Base-by-base conservation (phyloP, 768 basidiomycete species). In the Flagelloscypha sp. region DNA sequence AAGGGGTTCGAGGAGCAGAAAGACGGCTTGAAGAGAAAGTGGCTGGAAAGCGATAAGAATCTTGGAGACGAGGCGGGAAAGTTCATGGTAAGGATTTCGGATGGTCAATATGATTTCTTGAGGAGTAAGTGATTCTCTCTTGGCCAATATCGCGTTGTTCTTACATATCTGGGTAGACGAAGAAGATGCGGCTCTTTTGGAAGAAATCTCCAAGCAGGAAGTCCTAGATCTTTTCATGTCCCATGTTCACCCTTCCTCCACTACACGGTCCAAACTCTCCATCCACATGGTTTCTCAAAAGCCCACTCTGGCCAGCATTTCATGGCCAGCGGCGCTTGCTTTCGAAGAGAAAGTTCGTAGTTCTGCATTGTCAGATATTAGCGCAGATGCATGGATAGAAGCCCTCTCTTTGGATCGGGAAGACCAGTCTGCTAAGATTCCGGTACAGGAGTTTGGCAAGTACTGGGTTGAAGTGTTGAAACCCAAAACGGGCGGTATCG, bases 1-100 rank as follows among this genome's bases (percentile, higher is more conserved):
- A 79, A 68, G 18, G 79, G 84, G 46, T 92, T 97, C 49, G 59
- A 67, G 15, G 78, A 83, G 47, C 88, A 97, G 52, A 84, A 81
- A 57, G 61, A 55, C 27, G 75, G 85, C 15, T 56, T 98, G 41
- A 75, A 84, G 54, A 77, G 77, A 52, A 82, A 79, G 48, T 86
- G 85, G 79, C 61, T 76, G 39, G 92, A 98, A 53, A 81, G 75
- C 23, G 67, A 79, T 48, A 97, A 98, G 70, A 97, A 95, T 54
- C 57, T 98, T 32, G 63, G 63, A 6, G 85, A 94, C 50, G 95
- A 99, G 61, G 62, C 68, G 3, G 58, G 61, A n/a, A 64, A 68
- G 42, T 87, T 79, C 50, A 79, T 82, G 65, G 46, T 50, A 12
- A 75, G 85, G 33, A 76, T 98, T 42, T 74, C 75, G 43, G 76